These are phyloP conservation scores for Diaporthe australafricana DNA, from an alignment of 2,329 filamentous ascomycete species.

Conservation along the genomic window DNA sequence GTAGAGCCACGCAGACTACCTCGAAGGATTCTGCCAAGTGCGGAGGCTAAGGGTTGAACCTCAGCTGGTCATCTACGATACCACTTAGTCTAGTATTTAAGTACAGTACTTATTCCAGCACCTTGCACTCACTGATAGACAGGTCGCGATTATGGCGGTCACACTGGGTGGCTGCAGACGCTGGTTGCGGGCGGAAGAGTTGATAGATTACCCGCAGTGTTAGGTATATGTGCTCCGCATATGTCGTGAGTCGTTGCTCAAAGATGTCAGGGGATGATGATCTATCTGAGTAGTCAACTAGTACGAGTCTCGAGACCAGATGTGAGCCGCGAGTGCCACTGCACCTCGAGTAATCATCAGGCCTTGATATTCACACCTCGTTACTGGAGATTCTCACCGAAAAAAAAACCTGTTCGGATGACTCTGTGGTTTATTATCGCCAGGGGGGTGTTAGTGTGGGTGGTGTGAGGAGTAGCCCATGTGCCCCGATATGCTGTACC, in stretches of 20 bases:
- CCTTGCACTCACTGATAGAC: not conserved
- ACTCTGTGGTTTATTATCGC: not conserved
- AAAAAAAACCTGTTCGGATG: not conserved
- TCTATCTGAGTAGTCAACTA: no score
- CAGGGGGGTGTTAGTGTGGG: slow-evolving; percentile 5
- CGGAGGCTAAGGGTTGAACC: not conserved
- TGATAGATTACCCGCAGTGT: not conserved
- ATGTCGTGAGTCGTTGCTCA: slow-evolving; percentile 26
- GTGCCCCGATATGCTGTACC: slow-evolving; percentile 4
- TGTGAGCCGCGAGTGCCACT: slow-evolving; percentile 11
- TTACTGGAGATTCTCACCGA: not conserved
- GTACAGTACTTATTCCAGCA: no score
- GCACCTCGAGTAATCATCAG: not conserved
- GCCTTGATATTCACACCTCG: not conserved
- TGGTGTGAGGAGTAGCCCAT: slow-evolving; percentile 3
- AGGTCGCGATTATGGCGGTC: not conserved
- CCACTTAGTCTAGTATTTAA: no score
- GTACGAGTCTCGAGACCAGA: slow-evolving; percentile 21
- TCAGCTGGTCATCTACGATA: slow-evolving; percentile 17
- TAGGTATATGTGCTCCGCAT: not conserved
- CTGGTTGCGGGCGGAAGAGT: not conserved
- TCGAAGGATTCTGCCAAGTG: slow-evolving; percentile 9
- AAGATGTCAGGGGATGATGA: slow-evolving; percentile 30
- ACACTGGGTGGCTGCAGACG: slow-evolving; percentile 3
- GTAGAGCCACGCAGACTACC: not conserved